Conservation (phyloP, 768 basidiomycete species). For the Phanerodontia chrysosporium region DNA sequence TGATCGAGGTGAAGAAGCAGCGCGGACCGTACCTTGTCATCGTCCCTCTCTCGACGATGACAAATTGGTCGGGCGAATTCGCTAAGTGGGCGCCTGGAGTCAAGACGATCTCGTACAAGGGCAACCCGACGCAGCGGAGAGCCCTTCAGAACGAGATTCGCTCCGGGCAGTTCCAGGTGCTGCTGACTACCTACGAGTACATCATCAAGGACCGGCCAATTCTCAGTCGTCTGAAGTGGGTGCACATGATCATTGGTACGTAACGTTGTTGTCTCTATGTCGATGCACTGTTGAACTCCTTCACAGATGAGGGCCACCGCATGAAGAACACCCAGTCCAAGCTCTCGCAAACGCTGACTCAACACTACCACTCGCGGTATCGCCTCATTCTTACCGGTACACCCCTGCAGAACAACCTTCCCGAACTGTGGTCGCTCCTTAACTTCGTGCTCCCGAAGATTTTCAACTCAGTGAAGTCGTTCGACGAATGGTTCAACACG, state of each 20-base stretch:
- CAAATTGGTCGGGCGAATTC: slow-evolving; percentile 96
- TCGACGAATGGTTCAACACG: slow-evolving; percentile 99
- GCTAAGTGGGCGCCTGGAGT: slow-evolving; percentile 94
- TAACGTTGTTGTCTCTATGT: background rate
- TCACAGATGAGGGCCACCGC: slow-evolving; percentile 87
- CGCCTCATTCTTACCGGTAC: slow-evolving; percentile 95
- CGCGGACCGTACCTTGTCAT: slow-evolving; percentile 95
- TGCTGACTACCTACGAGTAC: slow-evolving; percentile 94
- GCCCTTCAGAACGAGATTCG: slow-evolving; percentile 75
- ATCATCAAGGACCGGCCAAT: slow-evolving; percentile 95
- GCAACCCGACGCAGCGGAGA: slow-evolving; percentile 72
- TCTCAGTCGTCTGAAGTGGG: slow-evolving; percentile 88
- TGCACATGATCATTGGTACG: slow-evolving; percentile 95
- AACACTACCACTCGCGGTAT: slow-evolving; percentile 89
- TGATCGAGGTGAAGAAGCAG: slow-evolving; percentile 87
- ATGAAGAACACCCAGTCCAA: slow-evolving; percentile 96
- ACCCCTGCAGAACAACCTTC: slow-evolving; percentile 94
- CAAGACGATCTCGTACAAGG: slow-evolving; percentile 82
- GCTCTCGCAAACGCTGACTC: slow-evolving; percentile 83
- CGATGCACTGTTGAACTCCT: slow-evolving; percentile 2
- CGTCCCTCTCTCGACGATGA: slow-evolving; percentile 93
- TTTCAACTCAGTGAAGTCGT: slow-evolving; percentile 98
- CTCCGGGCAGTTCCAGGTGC: slow-evolving; percentile 81
- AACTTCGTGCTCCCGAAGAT: slow-evolving; percentile 94
- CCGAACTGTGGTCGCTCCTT: slow-evolving; percentile 91